Percentiles rank a stretch among this genome's conserved stretches.
Conservation (phyloP, 805 yeast species). For the Saccharomycopsis amapae region DNA sequence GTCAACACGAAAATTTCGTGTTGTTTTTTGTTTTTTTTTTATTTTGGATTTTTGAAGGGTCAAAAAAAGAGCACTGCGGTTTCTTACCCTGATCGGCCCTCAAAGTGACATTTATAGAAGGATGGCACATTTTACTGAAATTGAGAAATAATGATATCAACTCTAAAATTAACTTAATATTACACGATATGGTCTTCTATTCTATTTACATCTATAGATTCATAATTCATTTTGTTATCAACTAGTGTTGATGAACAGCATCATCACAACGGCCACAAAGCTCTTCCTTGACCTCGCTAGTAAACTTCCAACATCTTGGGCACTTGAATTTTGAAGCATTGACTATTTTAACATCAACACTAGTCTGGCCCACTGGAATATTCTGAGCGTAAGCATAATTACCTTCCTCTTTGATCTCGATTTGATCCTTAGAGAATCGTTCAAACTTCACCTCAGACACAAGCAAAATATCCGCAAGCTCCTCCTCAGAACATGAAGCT, state of each 20-base stretch:
- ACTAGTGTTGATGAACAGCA: constrained; percentile 24
- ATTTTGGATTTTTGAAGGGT: too few relatives aligned
- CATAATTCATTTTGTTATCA: too few relatives aligned
- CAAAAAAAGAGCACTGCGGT: too few relatives aligned
- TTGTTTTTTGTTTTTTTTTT: too few relatives aligned
- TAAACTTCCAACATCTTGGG: constrained; percentile 91
- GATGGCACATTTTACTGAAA: too few relatives aligned
- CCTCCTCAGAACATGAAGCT: constrained; percentile 30
- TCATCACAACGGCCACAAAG: constrained; percentile 64
- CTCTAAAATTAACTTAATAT: too few relatives aligned
- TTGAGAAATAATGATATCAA: too few relatives aligned
- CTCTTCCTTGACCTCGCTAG: constrained; percentile 41
- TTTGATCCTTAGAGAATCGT: neutral
- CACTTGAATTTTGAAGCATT: constrained; percentile 55
- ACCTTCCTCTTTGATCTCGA: neutral
- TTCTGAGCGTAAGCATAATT: constrained; percentile 28
- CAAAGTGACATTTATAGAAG: too few relatives aligned
- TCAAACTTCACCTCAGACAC: constrained; percentile 50
- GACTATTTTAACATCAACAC: constrained; percentile 31
- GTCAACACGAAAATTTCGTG: too few relatives aligned
- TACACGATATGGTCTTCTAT: too few relatives aligned
- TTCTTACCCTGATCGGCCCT: too few relatives aligned
- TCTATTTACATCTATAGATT: too few relatives aligned
- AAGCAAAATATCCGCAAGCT: constrained; percentile 51
- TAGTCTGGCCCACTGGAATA: constrained; percentile 27